Base-by-base conservation (phyloP, 768 basidiomycete species). In the Boletus reticulatus region DNA sequence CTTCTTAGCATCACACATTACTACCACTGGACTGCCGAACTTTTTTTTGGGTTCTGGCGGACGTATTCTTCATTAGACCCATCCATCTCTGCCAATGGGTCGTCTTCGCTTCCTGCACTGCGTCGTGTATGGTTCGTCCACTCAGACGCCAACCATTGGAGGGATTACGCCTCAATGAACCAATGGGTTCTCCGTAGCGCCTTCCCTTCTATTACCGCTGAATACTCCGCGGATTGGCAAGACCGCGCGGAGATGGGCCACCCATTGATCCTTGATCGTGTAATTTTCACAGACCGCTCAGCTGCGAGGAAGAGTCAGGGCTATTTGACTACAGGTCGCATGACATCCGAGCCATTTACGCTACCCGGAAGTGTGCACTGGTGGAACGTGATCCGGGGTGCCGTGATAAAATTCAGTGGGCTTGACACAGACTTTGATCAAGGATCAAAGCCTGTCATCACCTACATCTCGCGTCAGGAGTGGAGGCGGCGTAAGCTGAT, bases 11-110 rank as follows among this genome's bases (percentile, higher is more conserved):
- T 96, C 53, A 89, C 88, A 1, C 94, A 96, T 71, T 96, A 95
- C 68, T 96, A 94, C 68, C 94, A 98, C 65, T 94, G 90, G 84
- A 84, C 88, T 32, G 94, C 94, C 5, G 94, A 98, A 67, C 82
- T 94, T 19, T 88, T 90, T 75, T 92, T 92, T 60, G 94, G 94
- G 39, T 83, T 95, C 62, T 96, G 94, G 94, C 82, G 92, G 9
- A 85, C 93, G 0, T 96, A 95, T 69, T 81, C 92, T 34, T 85
- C 90, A 3, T 76, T 96, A 12, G 92, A 94, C 67, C 80, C 82
- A 2, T 72, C 70, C 20, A 93, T 95, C 49, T 72, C 84, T 3
- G 60, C 81, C 0, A 73, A 78, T 43, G 93, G 92, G 9, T 80
- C 80, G 45, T 90, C 92, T 1, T 70, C 76, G 6, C 84, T 97